These are phyloP conservation scores for Hypoxylon perforatum DNA, from an alignment of 495 filamentous ascomycete genomes.

Conservation along the genomic window DNA sequence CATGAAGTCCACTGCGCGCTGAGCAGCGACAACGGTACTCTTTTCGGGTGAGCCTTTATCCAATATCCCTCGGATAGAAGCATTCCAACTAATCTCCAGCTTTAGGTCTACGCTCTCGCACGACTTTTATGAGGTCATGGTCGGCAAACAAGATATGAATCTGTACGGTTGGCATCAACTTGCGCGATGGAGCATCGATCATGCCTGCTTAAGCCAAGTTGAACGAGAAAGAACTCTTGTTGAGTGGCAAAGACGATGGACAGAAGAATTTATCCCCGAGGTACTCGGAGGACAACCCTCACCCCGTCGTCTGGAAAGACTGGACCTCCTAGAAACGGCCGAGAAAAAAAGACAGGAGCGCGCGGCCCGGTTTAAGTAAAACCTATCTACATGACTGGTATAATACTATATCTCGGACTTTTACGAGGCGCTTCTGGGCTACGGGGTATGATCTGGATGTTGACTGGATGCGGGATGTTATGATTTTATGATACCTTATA, in stretches of 20 bases:
- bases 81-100: slow-evolving; percentile 1
- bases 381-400: neutral
- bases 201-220: slow-evolving; percentile 57
- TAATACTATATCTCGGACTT: slow-evolving; percentile 7
- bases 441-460: neutral
- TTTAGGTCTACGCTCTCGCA: slow-evolving; percentile 65
- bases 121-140: slow-evolving; percentile 67
- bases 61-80: neutral
- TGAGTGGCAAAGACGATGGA: slow-evolving; percentile 59
- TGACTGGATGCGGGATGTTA: slow-evolving; percentile 2
- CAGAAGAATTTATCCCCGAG: slow-evolving; percentile 50
- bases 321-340: slow-evolving; percentile 14
- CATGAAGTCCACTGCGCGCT: slow-evolving; percentile 64
- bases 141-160: slow-evolving; percentile 62
- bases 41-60: slow-evolving; percentile 56
- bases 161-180: slow-evolving; percentile 64
- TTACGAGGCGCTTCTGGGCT: slow-evolving; percentile 2
- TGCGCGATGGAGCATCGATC: slow-evolving; percentile 64
- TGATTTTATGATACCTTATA: slow-evolving; percentile 33
- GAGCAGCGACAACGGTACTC: slow-evolving; percentile 66
- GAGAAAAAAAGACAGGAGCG: slow-evolving; percentile 16
- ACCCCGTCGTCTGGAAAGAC: slow-evolving; percentile 12
- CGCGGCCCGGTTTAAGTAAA: slow-evolving; percentile 1
- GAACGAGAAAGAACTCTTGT: slow-evolving; percentile 44
- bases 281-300: slow-evolving; percentile 6